These are phyloP conservation scores for Alternaria angustiovoidea DNA, from an alignment of 2,329 filamentous ascomycete species.

Conservation along the genomic window DNA sequence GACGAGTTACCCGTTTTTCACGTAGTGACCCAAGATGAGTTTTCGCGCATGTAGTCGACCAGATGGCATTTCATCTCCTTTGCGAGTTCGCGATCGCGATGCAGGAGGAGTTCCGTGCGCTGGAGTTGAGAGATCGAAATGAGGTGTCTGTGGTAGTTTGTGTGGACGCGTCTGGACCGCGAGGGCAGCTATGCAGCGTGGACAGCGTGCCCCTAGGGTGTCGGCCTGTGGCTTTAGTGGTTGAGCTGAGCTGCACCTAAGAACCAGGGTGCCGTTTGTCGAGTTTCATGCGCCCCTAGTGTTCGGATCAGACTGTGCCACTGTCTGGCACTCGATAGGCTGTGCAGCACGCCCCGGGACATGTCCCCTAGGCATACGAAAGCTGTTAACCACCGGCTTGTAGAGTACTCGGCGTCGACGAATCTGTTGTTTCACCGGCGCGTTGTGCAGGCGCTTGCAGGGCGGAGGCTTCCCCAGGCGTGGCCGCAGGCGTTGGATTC, in stretches of 20 bases:
- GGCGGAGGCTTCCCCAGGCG: background rate
- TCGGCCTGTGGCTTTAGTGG: constrained; percentile 16
- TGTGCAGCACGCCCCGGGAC: constrained; percentile 10
- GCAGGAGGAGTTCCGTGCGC: constrained; percentile 15
- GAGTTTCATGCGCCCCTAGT: constrained; percentile 30
- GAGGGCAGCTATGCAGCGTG: constrained; percentile 8
- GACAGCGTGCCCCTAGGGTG: constrained; percentile 1
- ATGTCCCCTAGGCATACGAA: constrained; percentile 13
- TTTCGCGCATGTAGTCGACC: constrained; percentile 3
- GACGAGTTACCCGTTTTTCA: background rate
- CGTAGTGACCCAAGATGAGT: constrained; percentile 1
- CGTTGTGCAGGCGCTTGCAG: constrained; percentile 19
- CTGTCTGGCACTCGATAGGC: constrained; percentile 18
- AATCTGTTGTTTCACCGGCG: constrained; percentile 24
- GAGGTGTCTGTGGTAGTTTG: background rate
- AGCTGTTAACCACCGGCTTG: constrained; percentile 20
- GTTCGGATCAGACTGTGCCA: constrained; percentile 17
- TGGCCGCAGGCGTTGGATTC: constrained; percentile 12
- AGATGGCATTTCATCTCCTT: background rate
- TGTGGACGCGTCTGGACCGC: constrained; percentile 16
- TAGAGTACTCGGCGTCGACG: constrained; percentile 12
- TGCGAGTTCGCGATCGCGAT: constrained; percentile 13
- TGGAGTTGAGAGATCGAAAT: constrained; percentile 13
- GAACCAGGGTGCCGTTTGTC: constrained; percentile 19
- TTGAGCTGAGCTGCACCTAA: constrained; percentile 18